Percentiles rank a stretch among this genome's conserved stretches.
Evolutionary conservation across 371 early-diverging fungal genomes (phyloP).

Genomic region (Dichotomocladium elegans): DNA sequence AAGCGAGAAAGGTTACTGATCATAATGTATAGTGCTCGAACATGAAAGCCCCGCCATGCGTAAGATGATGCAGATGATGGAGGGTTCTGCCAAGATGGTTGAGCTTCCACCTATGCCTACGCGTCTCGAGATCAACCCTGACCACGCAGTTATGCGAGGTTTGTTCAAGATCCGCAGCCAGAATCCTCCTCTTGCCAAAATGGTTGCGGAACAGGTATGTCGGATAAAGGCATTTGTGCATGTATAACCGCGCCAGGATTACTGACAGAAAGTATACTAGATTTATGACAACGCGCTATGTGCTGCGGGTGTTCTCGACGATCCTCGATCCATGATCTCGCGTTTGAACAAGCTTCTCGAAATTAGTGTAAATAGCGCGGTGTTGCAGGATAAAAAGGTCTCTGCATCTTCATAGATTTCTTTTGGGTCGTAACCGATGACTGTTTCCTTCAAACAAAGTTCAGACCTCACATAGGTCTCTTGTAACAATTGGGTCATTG

Average conservation of each 20-base stretch:
- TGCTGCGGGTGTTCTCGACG: conserved; percentile 77
- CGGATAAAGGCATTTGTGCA: too few species aligned
- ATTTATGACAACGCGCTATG: conserved; percentile 76
- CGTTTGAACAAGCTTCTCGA: conserved; percentile 69
- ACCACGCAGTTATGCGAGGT: conserved; percentile 72
- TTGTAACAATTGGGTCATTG: too few species aligned
- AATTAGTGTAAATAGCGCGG: conserved; percentile 35
- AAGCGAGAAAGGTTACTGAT: neutral
- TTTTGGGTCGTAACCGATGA: neutral
- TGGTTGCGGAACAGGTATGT: conserved; percentile 55
- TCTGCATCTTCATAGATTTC: conserved; percentile 5
- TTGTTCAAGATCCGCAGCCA: conserved; percentile 55
- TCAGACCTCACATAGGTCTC: too few species aligned
- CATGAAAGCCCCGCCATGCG: conserved; percentile 78
- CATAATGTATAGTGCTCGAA: conserved; percentile 51
- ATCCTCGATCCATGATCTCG: conserved; percentile 73
- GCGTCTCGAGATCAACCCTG: conserved; percentile 84
- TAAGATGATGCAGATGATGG: conserved; percentile 71
- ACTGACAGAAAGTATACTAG: conserved; percentile 20
- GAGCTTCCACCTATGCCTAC: conserved; percentile 48
- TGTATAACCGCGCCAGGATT: neutral
- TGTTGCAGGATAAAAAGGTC: conserved; percentile 48
- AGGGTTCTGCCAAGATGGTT: conserved; percentile 63
- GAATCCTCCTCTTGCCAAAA: conserved; percentile 63
- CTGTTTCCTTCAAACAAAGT: too few species aligned